Percentiles rank a stretch among this genome's conserved stretches.
These are phyloP conservation scores for Davidsoniella neocaledoniae DNA, from an alignment of 2,329 filamentous ascomycete genomes.

Conservation along the genomic window DNA sequence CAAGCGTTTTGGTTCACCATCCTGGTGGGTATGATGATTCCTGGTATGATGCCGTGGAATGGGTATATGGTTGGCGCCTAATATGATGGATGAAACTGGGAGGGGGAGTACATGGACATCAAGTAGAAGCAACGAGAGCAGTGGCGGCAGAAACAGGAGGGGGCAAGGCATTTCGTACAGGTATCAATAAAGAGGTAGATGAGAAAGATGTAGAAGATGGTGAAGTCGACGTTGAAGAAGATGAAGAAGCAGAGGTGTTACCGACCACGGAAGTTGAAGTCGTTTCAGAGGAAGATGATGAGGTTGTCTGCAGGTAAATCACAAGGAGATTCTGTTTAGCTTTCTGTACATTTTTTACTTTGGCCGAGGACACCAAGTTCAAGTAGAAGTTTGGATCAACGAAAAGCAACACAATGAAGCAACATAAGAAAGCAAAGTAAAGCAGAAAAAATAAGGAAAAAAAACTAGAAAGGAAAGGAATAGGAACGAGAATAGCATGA, in stretches of 20 bases:
- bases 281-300: background rate
- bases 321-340: constrained; percentile 7
- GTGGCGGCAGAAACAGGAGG: no score
- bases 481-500: background rate
- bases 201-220: no score
- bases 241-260: constrained; percentile 1
- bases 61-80: no score
- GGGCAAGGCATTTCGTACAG: no score
- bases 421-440: constrained; percentile 2
- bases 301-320: background rate
- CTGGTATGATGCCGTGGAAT: no score
- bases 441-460: background rate
- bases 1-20: no score
- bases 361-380: background rate
- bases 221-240: background rate
- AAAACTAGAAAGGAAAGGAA: background rate
- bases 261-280: constrained; percentile 4
- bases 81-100: no score
- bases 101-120: no score
- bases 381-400: background rate
- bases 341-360: constrained; percentile 7
- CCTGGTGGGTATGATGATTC: no score
- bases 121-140: no score
- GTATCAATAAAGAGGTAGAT: no score
- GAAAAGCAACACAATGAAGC: constrained; percentile 6